phyloP scores from a whole-genome alignment of 1,284 basidiomycete species.

The Tilletia caries region DNA sequence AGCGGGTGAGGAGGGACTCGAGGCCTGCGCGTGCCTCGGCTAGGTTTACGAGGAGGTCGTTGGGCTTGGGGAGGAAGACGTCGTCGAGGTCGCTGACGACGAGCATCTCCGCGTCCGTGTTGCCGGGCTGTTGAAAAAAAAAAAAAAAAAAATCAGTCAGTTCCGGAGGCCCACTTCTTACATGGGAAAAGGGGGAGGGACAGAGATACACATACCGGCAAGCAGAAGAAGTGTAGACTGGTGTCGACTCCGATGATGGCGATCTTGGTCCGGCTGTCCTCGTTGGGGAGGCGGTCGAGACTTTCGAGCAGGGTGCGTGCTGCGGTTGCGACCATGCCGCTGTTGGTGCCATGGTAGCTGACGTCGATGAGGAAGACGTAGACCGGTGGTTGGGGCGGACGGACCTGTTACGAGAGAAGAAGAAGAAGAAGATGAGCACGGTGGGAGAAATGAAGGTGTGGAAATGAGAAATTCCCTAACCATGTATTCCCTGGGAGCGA shows the following conservation, averaged over 20 bases:
- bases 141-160: background rate
- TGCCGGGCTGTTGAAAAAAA: conserved; percentile 64
- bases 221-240: conserved; percentile 93
- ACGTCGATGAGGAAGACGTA: conserved; percentile 98
- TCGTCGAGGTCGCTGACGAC: conserved; percentile 96
- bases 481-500: conserved; percentile 99
- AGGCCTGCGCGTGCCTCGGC: conserved; percentile 77
- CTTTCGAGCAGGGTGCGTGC: conserved; percentile 92
- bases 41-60: conserved; percentile 89
- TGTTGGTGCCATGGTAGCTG: conserved; percentile 73
- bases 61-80: conserved; percentile 94
- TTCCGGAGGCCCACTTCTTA: too few relatives aligned
- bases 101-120: conserved; percentile 84
- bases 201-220: conserved; percentile 60
- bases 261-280: conserved; percentile 86
- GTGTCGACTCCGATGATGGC: conserved; percentile 89
- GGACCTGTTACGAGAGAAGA: conserved; percentile 57
- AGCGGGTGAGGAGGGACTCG: conserved; percentile 73
- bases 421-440: background rate
- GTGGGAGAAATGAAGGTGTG: background rate
- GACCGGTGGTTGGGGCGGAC: conserved; percentile 93
- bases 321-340: conserved; percentile 93
- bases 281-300: conserved; percentile 90
- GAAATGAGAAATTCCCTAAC: conserved; percentile 54
- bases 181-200: too few relatives aligned